These are phyloP conservation scores for Wickerhamomyces sp. DNA, from an alignment of 1,139 yeast species.

Conservation along the genomic window DNA sequence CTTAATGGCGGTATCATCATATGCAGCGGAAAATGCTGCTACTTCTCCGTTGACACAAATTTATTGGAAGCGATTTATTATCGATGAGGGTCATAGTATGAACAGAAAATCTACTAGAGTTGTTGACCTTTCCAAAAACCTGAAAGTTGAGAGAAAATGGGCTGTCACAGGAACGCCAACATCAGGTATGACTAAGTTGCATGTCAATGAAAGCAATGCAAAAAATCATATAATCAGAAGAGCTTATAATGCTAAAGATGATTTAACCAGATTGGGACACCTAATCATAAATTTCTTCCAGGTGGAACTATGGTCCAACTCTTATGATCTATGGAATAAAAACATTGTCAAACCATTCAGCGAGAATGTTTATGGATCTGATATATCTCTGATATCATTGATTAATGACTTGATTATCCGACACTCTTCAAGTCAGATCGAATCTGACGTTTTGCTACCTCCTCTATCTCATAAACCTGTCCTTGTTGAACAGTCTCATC, in stretches of 20 bases:
- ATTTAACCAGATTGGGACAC: slow-evolving; percentile 49
- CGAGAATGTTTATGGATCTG: slow-evolving; percentile 35
- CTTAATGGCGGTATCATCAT: slow-evolving; percentile 43
- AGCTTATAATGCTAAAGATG: slow-evolving; percentile 42
- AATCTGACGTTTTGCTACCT: slow-evolving; percentile 53
- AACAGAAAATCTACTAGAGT: slow-evolving; percentile 45
- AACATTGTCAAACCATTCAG: slow-evolving; percentile 46
- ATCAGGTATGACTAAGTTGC: slow-evolving; percentile 57
- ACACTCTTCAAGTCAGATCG: slow-evolving; percentile 50
- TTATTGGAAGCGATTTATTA: slow-evolving; percentile 64
- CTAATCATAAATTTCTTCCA: slow-evolving; percentile 50
- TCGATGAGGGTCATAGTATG: slow-evolving; percentile 74
- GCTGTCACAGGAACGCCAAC: slow-evolving; percentile 76
- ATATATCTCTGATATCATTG: slow-evolving; percentile 36
- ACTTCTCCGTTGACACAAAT: slow-evolving; percentile 36
- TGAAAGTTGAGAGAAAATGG: slow-evolving; percentile 62
- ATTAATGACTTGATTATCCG: slow-evolving; percentile 48
- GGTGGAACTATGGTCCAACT: slow-evolving; percentile 54
- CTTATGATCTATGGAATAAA: slow-evolving; percentile 43
- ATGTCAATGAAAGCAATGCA: slow-evolving; percentile 40
- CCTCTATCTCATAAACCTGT: slow-evolving; percentile 54
- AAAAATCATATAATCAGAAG: slow-evolving; percentile 33
- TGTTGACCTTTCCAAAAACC: slow-evolving; percentile 42
- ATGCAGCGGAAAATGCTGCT: slow-evolving; percentile 34
- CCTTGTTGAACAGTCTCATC: slow-evolving; percentile 54